Evolutionary conservation across 371 early-diverging fungal genomes (phyloP), one percentile per base, ranked within the genome.

Genomic region (Mortierella sp.): DNA sequence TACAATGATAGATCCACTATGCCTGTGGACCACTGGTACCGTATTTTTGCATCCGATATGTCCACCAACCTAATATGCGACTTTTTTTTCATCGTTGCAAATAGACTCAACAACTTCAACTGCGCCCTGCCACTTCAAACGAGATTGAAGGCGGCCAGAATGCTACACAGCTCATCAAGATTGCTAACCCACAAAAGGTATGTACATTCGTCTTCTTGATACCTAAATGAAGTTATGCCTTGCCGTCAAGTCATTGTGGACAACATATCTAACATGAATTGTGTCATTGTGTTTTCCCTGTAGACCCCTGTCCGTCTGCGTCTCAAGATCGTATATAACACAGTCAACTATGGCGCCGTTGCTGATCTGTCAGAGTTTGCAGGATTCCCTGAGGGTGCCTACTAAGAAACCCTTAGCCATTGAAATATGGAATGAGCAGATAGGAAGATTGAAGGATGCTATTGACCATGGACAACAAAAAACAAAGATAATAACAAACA

Each of bases 121-220:
- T 98, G 92, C 92, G 93, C 60, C 94, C 97, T 45, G 95, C 97
- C 0, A 93, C 93, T 24, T 91, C 91, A 19, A 95, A 89, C 74
- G 88, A 84, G 13, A 88, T 97, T 54, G 83, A 90, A 28, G 90
- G 91, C 13, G 94, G 94, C 19, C 83, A 87, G 21, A 88, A 90
- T 16, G 96, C 94, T 48, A 95, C 94, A 38, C 98, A 98, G 80
- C 45, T 91, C 21, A 93, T 98, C 91, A 91, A 94, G 76, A 93
- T 98, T 68, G 93, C 96, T 54, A 98, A 98, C 83, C 97, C 98
- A 47, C 91, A 95, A 74, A 93, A 95, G 92, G 95, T 93, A 89
- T 79, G 26, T 57, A 19, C 16, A 6, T 50, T 0, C n/a, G n/a
- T 19, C 4, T 42, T 10, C 16, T 31, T 31, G 2, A 11, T 21